Evolutionary conservation across 805 yeast species (phyloP).

Genomic region (Starmerella asiatica): DNA sequence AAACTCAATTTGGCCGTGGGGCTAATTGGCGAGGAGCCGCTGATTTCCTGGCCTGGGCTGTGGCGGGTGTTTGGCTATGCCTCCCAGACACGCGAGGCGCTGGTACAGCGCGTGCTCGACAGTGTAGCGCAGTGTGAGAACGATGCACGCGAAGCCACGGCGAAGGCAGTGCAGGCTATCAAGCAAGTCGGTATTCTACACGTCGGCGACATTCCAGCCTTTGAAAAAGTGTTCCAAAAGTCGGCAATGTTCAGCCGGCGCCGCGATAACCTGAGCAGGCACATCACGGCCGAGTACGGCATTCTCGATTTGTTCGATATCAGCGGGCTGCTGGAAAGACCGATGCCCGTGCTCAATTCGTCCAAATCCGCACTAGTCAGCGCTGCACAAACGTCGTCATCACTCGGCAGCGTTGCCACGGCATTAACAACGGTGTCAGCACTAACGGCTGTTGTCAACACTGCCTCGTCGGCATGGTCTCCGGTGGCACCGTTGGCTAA

Average conservation of each 20-base stretch:
- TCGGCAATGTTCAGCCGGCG: slow-evolving; percentile 73
- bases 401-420: slow-evolving; percentile 13
- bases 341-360: slow-evolving; percentile 19
- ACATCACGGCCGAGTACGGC: slow-evolving; percentile 47
- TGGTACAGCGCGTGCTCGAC: slow-evolving; percentile 51
- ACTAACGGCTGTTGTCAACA: slow-evolving; percentile 17
- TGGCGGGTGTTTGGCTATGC: slow-evolving; percentile 59
- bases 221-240: slow-evolving; percentile 36
- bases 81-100: slow-evolving; percentile 47
- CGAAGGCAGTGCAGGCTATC: slow-evolving; percentile 47
- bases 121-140: slow-evolving; percentile 55
- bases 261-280: slow-evolving; percentile 47
- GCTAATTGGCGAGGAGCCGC: slow-evolving; percentile 38
- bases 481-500: slow-evolving; percentile 34
- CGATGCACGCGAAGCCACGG: slow-evolving; percentile 50
- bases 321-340: slow-evolving; percentile 29
- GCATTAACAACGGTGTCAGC: slow-evolving; percentile 18
- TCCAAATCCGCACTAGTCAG: slow-evolving; percentile 13
- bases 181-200: slow-evolving; percentile 46
- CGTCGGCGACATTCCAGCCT: slow-evolving; percentile 46
- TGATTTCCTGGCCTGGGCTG: slow-evolving; percentile 48
- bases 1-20: slow-evolving; percentile 41
- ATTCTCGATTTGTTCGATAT: slow-evolving; percentile 72
- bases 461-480: slow-evolving; percentile 13
- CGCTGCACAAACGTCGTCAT: slow-evolving; percentile 10